Base-by-base conservation (phyloP, 352 stramenopile species). In the Phytopythium cucurbitacearum region DNA sequence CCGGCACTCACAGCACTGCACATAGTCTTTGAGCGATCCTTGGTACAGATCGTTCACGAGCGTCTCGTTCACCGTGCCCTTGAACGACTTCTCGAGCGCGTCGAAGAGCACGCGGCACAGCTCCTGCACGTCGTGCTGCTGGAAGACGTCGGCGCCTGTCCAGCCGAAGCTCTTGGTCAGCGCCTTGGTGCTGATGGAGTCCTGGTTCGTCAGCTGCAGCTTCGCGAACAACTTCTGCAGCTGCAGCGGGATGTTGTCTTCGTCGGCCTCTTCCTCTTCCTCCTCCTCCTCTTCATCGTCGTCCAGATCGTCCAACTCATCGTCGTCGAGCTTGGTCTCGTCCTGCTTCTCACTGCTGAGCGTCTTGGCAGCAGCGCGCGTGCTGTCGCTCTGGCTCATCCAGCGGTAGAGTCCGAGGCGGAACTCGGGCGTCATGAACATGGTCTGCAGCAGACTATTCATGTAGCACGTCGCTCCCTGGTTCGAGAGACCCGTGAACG, bases 381-480 rank as follows among this genome's bases (percentile, higher is more conserved):
- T 67, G 21, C 21, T 28, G 21, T 28, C 21, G 21, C 21, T 28
- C 21, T 28, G 21, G 21, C 21, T 28, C 21, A 28, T 28, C 75
- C 79, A 94, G 45, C 76, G 62, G 60, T 96, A 93, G 58, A 95
- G 65, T 48, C 86, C 73, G 48, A 87, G 73, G 7, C 89, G 81
- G 58, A 97, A 87, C 55, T 94, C 86, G 1, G 77, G 80, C 35
- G 92, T 93, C 80, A 96, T 93, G 59, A 86, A 97, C 70, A 97
- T 87, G 57, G 81, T 94, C 72, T 97, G 90, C 40, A 97, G 71
- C 42, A 97, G 60, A 44, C 79, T 94, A 66, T 97, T 97, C 85
- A 97, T 96, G 71, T 97, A 97, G 67, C 90, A 97, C n/a, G 88
- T 97, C 11, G 87, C 88, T 16, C 87, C 90, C 53, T 97, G 89